phyloP scores from a whole-genome alignment of 148 eudicot genomes.

The Talinum fruticosum region DNA sequence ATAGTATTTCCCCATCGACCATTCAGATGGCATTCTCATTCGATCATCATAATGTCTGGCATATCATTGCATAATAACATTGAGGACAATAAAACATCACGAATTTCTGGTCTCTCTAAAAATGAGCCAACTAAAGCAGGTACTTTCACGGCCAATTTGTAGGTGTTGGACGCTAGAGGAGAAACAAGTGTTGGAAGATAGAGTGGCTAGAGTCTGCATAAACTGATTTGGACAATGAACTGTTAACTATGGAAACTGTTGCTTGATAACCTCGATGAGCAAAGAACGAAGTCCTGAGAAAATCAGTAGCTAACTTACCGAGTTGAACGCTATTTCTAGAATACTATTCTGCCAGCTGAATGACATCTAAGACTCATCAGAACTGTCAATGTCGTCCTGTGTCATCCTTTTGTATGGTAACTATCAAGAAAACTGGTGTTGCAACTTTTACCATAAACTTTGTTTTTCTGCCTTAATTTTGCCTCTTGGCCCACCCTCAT shows the following conservation, averaged over 20 bases:
- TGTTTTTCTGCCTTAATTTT: not conserved
- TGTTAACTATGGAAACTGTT: not conserved
- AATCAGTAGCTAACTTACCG: not conserved
- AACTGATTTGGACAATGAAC: not conserved
- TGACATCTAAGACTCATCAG: not conserved
- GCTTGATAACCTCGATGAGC: constrained; percentile 2
- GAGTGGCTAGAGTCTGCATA: not conserved
- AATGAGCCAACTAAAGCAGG: not conserved
- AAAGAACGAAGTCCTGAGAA: not conserved
- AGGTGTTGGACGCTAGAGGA: not conserved
- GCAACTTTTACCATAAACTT: not conserved
- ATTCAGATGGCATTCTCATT: not conserved
- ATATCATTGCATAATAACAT: not conserved
- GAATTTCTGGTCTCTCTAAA: not conserved
- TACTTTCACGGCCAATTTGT: not conserved
- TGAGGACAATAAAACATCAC: not conserved
- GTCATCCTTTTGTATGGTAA: not conserved
- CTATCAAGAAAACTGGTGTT: not conserved
- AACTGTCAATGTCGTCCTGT: not conserved
- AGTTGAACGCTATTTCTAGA: not conserved
- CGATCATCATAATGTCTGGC: not conserved
- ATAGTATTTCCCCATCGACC: not conserved
- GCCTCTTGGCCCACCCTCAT: not conserved
- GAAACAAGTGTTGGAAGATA: not conserved
- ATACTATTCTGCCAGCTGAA: not conserved